A percentile compares a stretch with the other conserved stretches of the same genome.
Evolutionary conservation across 2,329 filamentous ascomycete genomes (phyloP).

Genomic region (Pestalotiopsis sp.): DNA sequence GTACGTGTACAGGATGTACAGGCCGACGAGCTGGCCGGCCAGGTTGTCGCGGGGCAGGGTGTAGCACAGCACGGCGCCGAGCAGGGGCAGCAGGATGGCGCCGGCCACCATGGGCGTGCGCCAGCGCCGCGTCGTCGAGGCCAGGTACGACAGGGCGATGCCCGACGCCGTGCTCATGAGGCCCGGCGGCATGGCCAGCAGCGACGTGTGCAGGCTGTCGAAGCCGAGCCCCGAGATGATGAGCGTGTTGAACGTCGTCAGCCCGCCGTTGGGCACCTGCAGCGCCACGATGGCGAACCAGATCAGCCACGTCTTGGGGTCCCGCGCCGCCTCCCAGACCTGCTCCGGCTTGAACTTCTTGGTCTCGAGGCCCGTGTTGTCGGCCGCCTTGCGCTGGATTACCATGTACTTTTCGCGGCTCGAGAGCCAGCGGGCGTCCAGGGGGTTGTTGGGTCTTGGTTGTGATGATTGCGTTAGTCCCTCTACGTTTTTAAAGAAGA

Average conservation of each 20-base stretch:
- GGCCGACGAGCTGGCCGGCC: constrained; percentile 23
- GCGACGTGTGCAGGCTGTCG: constrained; percentile 12
- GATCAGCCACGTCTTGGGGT: constrained; percentile 25
- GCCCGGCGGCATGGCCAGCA: constrained; percentile 16
- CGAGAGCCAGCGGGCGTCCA: constrained; percentile 18
- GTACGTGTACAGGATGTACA: constrained; percentile 24
- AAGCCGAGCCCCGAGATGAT: constrained; percentile 19
- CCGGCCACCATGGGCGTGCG: constrained; percentile 29
- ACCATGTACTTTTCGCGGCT: constrained; percentile 18
- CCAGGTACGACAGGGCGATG: constrained; percentile 22
- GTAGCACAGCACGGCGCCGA: constrained; percentile 37
- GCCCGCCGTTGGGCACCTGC: constrained; percentile 22
- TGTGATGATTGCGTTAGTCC: background rate
- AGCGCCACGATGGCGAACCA: constrained; percentile 24
- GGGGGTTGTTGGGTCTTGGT: constrained; percentile 18
- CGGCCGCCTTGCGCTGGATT: constrained; percentile 23
- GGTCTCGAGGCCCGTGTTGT: constrained; percentile 24
- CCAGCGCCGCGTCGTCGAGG: constrained; percentile 6
- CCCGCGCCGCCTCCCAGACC: constrained; percentile 20
- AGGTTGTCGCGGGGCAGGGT: constrained; percentile 24
- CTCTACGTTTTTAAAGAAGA: background rate
- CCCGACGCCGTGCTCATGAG: constrained; percentile 25
- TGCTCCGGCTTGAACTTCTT: constrained; percentile 22
- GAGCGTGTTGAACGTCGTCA: constrained; percentile 17
- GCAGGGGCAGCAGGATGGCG: constrained; percentile 34